These are phyloP conservation scores for Kockiozyma suomiensis DNA, from an alignment of 805 yeast genomes.

Conservation along the genomic window DNA sequence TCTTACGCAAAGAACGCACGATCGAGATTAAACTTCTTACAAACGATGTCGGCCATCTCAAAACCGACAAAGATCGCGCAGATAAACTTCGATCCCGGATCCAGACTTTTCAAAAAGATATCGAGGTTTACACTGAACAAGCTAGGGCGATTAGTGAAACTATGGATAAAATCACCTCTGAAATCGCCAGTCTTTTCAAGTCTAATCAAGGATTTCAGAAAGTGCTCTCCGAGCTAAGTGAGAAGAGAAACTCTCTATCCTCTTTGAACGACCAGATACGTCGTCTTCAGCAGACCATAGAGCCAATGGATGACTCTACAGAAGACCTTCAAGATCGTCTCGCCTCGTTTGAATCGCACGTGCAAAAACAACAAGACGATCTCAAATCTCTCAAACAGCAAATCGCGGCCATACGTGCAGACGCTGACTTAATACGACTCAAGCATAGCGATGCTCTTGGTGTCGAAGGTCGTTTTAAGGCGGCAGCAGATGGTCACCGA, in stretches of 20 bases:
- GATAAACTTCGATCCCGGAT: conserved; percentile 56
- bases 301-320: conserved; percentile 50
- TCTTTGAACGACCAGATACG: conserved; percentile 55
- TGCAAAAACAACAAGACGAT: conserved; percentile 35
- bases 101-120: conserved; percentile 47
- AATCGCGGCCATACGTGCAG: conserved; percentile 36
- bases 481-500: conserved; percentile 42
- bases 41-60: conserved; percentile 76
- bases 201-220: conserved; percentile 82
- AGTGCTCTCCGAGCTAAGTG: conserved; percentile 64
- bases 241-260: conserved; percentile 52
- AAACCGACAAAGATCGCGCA: conserved; percentile 74
- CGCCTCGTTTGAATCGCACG: conserved; percentile 47
- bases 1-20: conserved; percentile 73
- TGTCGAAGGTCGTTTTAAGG: conserved; percentile 58
- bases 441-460: conserved; percentile 48
- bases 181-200: conserved; percentile 53
- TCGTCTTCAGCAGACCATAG: conserved; percentile 54
- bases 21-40: conserved; percentile 73
- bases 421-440: conserved; percentile 40
- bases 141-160: conserved; percentile 57
- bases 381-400: conserved; percentile 38
- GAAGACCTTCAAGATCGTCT: conserved; percentile 48
- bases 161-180: conserved; percentile 1
- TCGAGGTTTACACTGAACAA: conserved; percentile 52